Evolutionary conservation across 345 rosid genomes (phyloP).

Genomic region (Gossypium bickii): DNA sequence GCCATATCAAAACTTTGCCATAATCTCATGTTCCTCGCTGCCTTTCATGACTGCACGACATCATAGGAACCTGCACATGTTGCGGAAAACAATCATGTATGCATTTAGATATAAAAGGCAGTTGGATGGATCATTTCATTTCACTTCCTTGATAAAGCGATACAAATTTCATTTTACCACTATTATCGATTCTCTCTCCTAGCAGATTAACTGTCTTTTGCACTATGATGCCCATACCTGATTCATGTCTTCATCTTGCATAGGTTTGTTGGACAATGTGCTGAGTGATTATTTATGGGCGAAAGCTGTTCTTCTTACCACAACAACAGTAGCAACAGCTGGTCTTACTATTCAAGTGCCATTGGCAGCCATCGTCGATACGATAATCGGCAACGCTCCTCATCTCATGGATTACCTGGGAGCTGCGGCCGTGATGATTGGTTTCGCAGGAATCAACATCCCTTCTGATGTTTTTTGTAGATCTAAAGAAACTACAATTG

Average conservation of each 20-base stretch:
- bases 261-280: slow-evolving; percentile 89
- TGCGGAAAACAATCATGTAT: neutral
- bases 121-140: neutral
- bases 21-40: neutral
- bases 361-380: slow-evolving; percentile 80
- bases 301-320: slow-evolving; percentile 83
- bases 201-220: neutral
- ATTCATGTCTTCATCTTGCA: slow-evolving; percentile 1
- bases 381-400: slow-evolving; percentile 66
- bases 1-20: neutral
- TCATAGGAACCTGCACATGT: slow-evolving; percentile 2
- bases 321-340: slow-evolving; percentile 90
- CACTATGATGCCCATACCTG: neutral
- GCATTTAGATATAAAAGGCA: neutral
- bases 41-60: neutral
- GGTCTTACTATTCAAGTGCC: slow-evolving; percentile 97
- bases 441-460: slow-evolving; percentile 83
- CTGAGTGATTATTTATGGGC: slow-evolving; percentile 95
- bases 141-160: neutral
- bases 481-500: slow-evolving; percentile 40
- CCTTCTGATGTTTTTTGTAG: slow-evolving; percentile 48
- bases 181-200: neutral
- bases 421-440: slow-evolving; percentile 80
- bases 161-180: neutral
- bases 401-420: slow-evolving; percentile 69